Percentiles rank a stretch among this genome's conserved stretches.
These are phyloP conservation scores for Thalassiosira sp. DNA, from an alignment of 352 stramenopile species.

Conservation along the genomic window DNA sequence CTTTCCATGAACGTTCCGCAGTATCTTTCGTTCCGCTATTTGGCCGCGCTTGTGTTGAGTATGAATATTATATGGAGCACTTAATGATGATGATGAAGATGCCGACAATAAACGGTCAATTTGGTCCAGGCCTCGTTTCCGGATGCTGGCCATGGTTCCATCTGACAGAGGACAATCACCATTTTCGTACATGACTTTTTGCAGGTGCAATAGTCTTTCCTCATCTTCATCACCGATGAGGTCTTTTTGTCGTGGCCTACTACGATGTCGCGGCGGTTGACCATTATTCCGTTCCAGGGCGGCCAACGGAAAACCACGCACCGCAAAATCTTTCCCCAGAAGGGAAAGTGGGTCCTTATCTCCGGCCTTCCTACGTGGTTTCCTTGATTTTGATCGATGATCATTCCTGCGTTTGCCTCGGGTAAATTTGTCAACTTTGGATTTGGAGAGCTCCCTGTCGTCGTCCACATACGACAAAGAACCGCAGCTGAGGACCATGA, in stretches of 20 bases:
- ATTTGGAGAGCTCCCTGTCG: not conserved
- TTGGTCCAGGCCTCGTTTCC: slow-evolving; percentile 21
- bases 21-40: not conserved
- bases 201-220: slow-evolving; percentile 9
- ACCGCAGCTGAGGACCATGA: slow-evolving; percentile 5
- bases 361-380: not conserved
- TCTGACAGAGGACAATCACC: not conserved
- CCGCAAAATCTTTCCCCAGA: slow-evolving; percentile 11
- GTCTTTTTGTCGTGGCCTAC: not conserved
- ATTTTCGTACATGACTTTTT: slow-evolving; percentile 8
- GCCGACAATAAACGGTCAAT: slow-evolving; percentile 3
- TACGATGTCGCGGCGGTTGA: not conserved
- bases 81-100: slow-evolving; percentile 1
- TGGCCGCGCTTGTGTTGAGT: not conserved
- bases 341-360: slow-evolving; percentile 13
- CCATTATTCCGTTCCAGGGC: not conserved
- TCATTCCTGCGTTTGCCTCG: not conserved
- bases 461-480: slow-evolving; percentile 5
- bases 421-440: not conserved
- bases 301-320: slow-evolving; percentile 18
- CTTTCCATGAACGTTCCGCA: slow-evolving; percentile 18
- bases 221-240: not conserved
- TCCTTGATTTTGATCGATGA: slow-evolving; percentile 6
- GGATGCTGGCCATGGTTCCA: not conserved
- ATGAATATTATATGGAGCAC: not conserved